Conservation (phyloP, 2,329 filamentous ascomycete genomes). For the Beauveria asiatica region DNA sequence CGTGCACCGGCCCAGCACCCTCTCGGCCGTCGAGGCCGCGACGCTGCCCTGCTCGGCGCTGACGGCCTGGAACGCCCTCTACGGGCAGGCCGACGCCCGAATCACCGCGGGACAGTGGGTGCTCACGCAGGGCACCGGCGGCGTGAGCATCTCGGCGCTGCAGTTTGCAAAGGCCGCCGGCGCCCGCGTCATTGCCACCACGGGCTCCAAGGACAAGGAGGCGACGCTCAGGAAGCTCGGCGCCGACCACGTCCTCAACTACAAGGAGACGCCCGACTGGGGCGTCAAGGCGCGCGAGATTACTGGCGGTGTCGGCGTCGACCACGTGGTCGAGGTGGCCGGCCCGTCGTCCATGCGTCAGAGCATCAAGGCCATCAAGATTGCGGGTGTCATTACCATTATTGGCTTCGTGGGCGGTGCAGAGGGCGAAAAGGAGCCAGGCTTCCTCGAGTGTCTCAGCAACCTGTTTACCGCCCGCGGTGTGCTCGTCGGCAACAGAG, state of each 20-base stretch:
- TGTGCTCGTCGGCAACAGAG: slow-evolving; percentile 36
- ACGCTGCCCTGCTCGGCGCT: slow-evolving; percentile 53
- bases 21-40: slow-evolving; percentile 44
- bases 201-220: slow-evolving; percentile 36
- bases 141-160: slow-evolving; percentile 58
- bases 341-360: slow-evolving; percentile 36
- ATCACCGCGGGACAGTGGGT: slow-evolving; percentile 49
- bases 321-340: slow-evolving; percentile 41
- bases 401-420: slow-evolving; percentile 29
- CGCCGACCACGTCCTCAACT: slow-evolving; percentile 43
- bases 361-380: slow-evolving; percentile 35
- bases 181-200: slow-evolving; percentile 41
- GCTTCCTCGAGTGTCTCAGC: slow-evolving; percentile 26
- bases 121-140: slow-evolving; percentile 62
- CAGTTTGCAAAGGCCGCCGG: slow-evolving; percentile 45
- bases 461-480: slow-evolving; percentile 34
- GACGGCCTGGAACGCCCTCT: slow-evolving; percentile 59
- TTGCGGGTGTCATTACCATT: slow-evolving; percentile 37
- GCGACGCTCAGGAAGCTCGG: slow-evolving; percentile 36
- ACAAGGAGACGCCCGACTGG: slow-evolving; percentile 37
- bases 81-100: slow-evolving; percentile 39
- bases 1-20: slow-evolving; percentile 50
- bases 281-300: slow-evolving; percentile 34
- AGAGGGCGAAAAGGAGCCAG: slow-evolving; percentile 19
- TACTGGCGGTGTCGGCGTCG: slow-evolving; percentile 35